Evolutionary conservation across 2,329 filamentous ascomycete genomes (phyloP), one percentile per base, ranked within the genome.

Genomic region (Dothidotthia symphoricarpi): DNA sequence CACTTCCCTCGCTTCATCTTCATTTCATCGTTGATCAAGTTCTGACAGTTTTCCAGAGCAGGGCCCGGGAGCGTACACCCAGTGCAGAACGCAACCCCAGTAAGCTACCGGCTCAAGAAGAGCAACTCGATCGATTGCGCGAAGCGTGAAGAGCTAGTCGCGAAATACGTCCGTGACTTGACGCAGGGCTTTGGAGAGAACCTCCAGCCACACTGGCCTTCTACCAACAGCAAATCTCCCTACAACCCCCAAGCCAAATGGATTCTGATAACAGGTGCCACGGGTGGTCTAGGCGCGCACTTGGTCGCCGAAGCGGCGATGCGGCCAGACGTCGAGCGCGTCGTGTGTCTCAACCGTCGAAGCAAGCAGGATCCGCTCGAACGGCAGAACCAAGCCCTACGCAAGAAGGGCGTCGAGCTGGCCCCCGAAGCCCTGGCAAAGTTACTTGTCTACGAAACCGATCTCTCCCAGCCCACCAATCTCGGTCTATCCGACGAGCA

Each of bases 321-420:
- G 0, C 49, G 45, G 0, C 28, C 59, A 0, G 45, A 53, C 10
- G 64, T 72, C 3, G 46, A 56, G 14, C 51, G 24, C 1, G 58
- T 74, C 1, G 43, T 75, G 4, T 78, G 75, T 39, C 45, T 79
- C 10, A 79, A 78, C 47, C 68, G 43, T 9, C 39, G 30, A 16
- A 39, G 75, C 16, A 45, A 41, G 3, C 40, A 27, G 2, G 55
- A 65, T 4, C 43, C 64, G 3, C 17, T 45, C 0, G 27, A 40
- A 3, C 66, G 66, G 9, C 73, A 75, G 45, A 34, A 51, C 4
- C 28, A 66, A 15, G 56, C 70, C 0, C 29, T 71, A 10, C 10
- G 22, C 2, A 24, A n/a, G 4, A 44, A 28, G 24, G 47, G 39
- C 6, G 41, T 57, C n/a, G 15, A 5, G 1, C 39, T 53, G 3